phyloP scores from a whole-genome alignment of 768 basidiomycete species.

The Mycena pura region DNA sequence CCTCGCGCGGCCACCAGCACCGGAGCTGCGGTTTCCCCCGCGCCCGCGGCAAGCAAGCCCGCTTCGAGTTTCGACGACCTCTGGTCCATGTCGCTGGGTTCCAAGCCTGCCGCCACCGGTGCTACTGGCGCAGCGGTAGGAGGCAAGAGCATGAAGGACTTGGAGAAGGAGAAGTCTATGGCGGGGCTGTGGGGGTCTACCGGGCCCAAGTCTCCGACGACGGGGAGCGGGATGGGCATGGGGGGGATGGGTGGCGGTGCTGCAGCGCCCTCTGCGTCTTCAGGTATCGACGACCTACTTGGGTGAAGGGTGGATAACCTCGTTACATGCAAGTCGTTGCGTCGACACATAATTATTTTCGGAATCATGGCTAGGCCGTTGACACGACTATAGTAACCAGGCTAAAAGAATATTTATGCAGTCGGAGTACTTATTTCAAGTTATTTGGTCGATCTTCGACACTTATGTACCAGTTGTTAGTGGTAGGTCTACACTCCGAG shows the following conservation, averaged over 20 bases:
- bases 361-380: no score
- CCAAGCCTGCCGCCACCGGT: slow-evolving; percentile 44
- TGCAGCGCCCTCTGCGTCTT: slow-evolving; percentile 13
- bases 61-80: slow-evolving; percentile 83
- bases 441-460: no score
- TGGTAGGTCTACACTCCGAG: no score
- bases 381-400: no score
- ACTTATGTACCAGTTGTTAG: no score
- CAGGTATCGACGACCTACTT: slow-evolving; percentile 19
- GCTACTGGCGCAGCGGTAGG: slow-evolving; percentile 31
- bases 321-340: no score
- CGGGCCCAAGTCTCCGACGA: slow-evolving; percentile 14
- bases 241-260: not conserved
- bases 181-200: slow-evolving; percentile 77
- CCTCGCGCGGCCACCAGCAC: slow-evolving; percentile 27
- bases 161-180: slow-evolving; percentile 87
- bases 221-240: slow-evolving; percentile 23
- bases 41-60: slow-evolving; percentile 46
- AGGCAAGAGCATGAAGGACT: slow-evolving; percentile 85
- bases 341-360: no score
- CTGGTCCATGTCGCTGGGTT: slow-evolving; percentile 82
- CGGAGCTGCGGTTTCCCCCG: no score
- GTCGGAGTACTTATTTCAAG: no score
- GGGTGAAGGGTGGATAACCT: no score
- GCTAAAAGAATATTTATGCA: no score